These are phyloP conservation scores for Acacia melanoxylon DNA, from an alignment of 306 rosid genomes.

Conservation along the genomic window DNA sequence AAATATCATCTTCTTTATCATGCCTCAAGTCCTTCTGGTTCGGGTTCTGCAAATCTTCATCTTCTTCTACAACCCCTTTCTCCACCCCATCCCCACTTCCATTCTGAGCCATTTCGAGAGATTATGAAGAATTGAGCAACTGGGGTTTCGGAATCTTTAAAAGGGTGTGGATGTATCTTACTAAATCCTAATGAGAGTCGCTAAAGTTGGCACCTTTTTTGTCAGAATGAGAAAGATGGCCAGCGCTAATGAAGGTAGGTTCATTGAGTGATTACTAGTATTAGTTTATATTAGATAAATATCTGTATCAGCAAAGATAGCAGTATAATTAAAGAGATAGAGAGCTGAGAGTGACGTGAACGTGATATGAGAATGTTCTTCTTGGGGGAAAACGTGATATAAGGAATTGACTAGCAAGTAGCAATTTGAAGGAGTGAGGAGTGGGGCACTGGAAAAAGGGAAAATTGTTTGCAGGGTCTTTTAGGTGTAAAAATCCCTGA, in stretches of 20 bases:
- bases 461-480: too few species aligned
- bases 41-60: not conserved
- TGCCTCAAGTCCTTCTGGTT: not conserved
- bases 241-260: not conserved
- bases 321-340: not conserved
- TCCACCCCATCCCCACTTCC: constrained; percentile 13
- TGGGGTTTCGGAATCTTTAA: not conserved
- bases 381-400: not conserved
- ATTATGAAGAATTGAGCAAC: not conserved
- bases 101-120: constrained; percentile 5
- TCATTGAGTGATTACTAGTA: not conserved
- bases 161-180: not conserved
- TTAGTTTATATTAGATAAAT: not conserved
- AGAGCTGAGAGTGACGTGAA: not conserved
- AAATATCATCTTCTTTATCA: not conserved
- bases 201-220: not conserved
- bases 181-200: not conserved
- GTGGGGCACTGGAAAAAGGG: not conserved
- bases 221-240: not conserved
- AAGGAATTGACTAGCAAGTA: not conserved
- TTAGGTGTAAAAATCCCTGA: too few species aligned
- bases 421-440: too few species aligned
- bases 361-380: not conserved
- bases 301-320: not conserved
- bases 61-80: not conserved